These are phyloP conservation scores for Cydonia oblonga DNA, from an alignment of 331 rosid species.

Conservation along the genomic window DNA sequence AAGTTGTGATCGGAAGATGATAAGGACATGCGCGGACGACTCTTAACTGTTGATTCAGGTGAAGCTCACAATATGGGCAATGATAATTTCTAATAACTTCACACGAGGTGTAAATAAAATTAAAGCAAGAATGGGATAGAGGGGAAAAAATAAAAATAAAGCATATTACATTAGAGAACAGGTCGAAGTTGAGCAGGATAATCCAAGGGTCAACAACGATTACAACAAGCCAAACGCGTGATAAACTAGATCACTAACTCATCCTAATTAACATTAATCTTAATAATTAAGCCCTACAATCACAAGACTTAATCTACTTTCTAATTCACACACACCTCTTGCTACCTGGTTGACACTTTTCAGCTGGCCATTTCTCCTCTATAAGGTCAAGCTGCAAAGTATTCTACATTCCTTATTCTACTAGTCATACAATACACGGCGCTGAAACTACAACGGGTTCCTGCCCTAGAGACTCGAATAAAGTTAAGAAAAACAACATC, in stretches of 20 bases:
- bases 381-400: conserved; percentile 4
- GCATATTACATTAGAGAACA: not conserved
- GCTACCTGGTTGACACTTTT: conserved; percentile 11
- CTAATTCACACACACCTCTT: conserved; percentile 7
- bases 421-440: conserved; percentile 13
- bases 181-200: not conserved
- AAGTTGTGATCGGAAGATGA: too few relatives aligned
- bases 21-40: not conserved
- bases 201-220: not conserved
- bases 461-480: not conserved
- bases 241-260: conserved; percentile 4
- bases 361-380: not conserved
- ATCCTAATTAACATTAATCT: not conserved
- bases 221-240: conserved; percentile 5
- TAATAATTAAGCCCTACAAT: not conserved
- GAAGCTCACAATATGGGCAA: not conserved
- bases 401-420: conserved; percentile 21
- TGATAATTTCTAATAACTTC: not conserved
- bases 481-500: not conserved
- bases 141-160: not conserved
- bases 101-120: not conserved
- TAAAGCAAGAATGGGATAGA: not conserved
- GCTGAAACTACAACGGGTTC: conserved; percentile 12
- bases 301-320: conserved; percentile 9
- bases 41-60: not conserved